Percentiles rank a stretch among this genome's conserved stretches.
phyloP scores from a whole-genome alignment of 768 basidiomycete species.

The Lyophyllum semitale region DNA sequence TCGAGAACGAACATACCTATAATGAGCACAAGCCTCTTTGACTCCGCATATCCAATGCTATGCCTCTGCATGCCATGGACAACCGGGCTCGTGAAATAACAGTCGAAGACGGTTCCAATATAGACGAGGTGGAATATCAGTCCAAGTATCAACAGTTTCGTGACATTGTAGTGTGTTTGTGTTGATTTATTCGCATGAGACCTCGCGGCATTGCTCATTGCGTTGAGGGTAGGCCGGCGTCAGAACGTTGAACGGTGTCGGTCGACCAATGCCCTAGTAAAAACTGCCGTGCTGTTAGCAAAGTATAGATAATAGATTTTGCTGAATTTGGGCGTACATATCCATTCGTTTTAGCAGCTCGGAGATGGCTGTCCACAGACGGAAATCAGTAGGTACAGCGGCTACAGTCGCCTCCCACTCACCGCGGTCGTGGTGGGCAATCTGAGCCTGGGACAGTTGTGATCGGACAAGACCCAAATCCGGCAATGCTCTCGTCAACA shows the following conservation, averaged over 20 bases:
- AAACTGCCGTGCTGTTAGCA: not conserved
- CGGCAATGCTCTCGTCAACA: too few species aligned
- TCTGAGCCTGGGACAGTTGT: too few species aligned
- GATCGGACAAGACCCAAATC: too few species aligned
- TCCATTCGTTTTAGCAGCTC: slow-evolving; percentile 3
- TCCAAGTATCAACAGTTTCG: slow-evolving; percentile 59
- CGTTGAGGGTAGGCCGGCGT: not conserved
- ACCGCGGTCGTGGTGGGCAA: too few species aligned
- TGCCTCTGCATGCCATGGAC: slow-evolving; percentile 74
- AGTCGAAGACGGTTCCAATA: slow-evolving; percentile 78
- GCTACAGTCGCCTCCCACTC: too few species aligned
- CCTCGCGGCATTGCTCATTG: slow-evolving; percentile 8
- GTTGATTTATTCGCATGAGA: not conserved
- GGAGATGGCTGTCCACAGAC: not conserved
- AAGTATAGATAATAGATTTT: not conserved
- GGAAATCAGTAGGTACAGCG: not conserved
- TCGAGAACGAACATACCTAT: slow-evolving; percentile 53
- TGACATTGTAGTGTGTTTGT: slow-evolving; percentile 35
- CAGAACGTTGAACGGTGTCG: not conserved
- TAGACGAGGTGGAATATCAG: slow-evolving; percentile 76
- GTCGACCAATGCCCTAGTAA: not conserved
- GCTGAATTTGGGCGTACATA: not conserved
- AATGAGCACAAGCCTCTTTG: slow-evolving; percentile 78
- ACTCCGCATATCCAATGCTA: slow-evolving; percentile 44
- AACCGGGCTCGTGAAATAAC: slow-evolving; percentile 85